Evolutionary conservation across 2,329 filamentous ascomycete species (phyloP).

Genomic region (Colletotrichum magnum): DNA sequence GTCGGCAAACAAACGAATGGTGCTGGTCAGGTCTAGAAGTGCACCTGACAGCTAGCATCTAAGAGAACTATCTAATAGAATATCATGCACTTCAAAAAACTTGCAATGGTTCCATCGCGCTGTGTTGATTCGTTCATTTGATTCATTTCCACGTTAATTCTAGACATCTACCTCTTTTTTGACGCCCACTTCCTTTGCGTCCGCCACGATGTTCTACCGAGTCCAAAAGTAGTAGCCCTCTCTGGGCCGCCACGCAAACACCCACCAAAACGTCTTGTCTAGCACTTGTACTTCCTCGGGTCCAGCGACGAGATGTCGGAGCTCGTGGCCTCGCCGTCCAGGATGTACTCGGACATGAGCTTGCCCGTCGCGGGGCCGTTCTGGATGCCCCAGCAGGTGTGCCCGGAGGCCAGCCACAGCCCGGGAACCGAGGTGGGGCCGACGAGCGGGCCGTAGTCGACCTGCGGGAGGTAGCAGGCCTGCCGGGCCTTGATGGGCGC

Average conservation of each 20-base stretch:
- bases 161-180: neutral
- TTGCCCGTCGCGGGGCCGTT: slow-evolving; percentile 92
- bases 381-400: slow-evolving; percentile 99
- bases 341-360: slow-evolving; percentile 83
- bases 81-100: neutral
- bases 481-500: slow-evolving; percentile 82
- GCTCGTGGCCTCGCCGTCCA: slow-evolving; percentile 79
- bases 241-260: neutral
- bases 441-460: slow-evolving; percentile 80
- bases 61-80: slow-evolving; percentile 9
- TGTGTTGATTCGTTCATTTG: no score
- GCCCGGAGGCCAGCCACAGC: slow-evolving; percentile 86
- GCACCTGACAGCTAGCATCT: slow-evolving; percentile 17
- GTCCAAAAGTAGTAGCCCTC: neutral
- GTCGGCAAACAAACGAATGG: neutral
- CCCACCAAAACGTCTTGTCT: fast-evolving
- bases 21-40: neutral
- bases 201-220: neutral
- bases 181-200: neutral
- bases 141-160: neutral
- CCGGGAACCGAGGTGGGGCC: slow-evolving; percentile 82
- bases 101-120: no score
- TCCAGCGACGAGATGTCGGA: slow-evolving; percentile 77
- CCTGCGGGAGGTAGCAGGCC: slow-evolving; percentile 93
- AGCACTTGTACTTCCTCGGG: slow-evolving; percentile 74